A percentile compares a stretch with the other conserved stretches of the same genome.
Conservation (phyloP, 1,139 yeast genomes). For the Sugiyamaella japonica region DNA sequence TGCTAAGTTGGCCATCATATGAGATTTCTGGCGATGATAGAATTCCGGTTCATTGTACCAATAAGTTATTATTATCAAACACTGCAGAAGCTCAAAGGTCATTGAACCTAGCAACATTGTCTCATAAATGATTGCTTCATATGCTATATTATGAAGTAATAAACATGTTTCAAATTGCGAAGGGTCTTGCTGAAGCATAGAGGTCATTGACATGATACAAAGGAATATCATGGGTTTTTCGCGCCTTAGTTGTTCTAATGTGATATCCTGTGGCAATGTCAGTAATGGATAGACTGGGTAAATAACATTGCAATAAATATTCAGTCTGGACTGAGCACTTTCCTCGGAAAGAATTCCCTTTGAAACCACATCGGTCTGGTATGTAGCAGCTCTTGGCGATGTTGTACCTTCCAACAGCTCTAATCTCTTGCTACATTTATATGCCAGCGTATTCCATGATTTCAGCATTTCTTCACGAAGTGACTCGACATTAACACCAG, state of each 20-base stretch:
- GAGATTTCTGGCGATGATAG: slow-evolving; percentile 75
- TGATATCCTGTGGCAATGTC: slow-evolving; percentile 47
- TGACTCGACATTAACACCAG: slow-evolving; percentile 31
- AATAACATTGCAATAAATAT: slow-evolving; percentile 33
- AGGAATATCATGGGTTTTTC: slow-evolving; percentile 62
- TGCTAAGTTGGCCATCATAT: slow-evolving; percentile 63
- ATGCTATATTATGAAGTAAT: slow-evolving; percentile 58
- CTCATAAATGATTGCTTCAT: slow-evolving; percentile 59
- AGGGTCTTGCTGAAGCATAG: slow-evolving; percentile 44
- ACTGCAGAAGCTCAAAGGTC: slow-evolving; percentile 64
- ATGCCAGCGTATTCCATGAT: slow-evolving; percentile 37
- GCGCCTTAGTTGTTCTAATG: slow-evolving; percentile 51
- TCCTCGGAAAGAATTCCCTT: slow-evolving; percentile 37
- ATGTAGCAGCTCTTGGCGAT: slow-evolving; percentile 29
- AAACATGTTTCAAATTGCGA: slow-evolving; percentile 44
- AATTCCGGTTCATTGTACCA: slow-evolving; percentile 89
- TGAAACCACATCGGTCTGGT: slow-evolving; percentile 37
- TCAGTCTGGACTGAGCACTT: slow-evolving; percentile 38
- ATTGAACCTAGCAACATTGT: slow-evolving; percentile 72
- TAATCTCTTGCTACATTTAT: slow-evolving; percentile 32
- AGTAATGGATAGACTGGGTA: slow-evolving; percentile 53
- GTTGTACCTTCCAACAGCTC: slow-evolving; percentile 27
- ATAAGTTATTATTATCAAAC: slow-evolving; percentile 58
- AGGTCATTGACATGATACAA: slow-evolving; percentile 63
- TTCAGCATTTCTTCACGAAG: slow-evolving; percentile 37